These are phyloP conservation scores for Suillus tomentosus DNA, from an alignment of 768 basidiomycete genomes.

Conservation along the genomic window DNA sequence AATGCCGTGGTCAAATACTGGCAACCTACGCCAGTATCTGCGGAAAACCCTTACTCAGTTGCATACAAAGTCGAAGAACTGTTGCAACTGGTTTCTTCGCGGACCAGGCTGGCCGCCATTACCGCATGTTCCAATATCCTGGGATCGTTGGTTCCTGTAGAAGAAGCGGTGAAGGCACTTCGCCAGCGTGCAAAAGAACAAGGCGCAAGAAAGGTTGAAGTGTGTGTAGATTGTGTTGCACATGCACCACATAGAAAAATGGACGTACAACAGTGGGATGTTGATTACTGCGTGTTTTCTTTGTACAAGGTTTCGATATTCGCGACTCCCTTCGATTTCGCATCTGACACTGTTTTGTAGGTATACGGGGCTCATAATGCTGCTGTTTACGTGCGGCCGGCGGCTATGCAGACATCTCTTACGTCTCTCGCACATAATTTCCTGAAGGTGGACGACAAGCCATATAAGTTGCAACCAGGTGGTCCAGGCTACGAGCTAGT, in stretches of 20 bases:
- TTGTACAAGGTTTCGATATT: slow-evolving; percentile 64
- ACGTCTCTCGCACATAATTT: slow-evolving; percentile 71
- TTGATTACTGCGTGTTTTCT: slow-evolving; percentile 72
- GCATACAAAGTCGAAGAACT: slow-evolving; percentile 54
- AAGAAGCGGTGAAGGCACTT: slow-evolving; percentile 53
- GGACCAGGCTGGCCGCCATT: slow-evolving; percentile 74
- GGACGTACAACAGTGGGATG: slow-evolving; percentile 75
- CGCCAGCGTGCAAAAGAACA: slow-evolving; percentile 50
- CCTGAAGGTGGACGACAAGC: slow-evolving; percentile 44
- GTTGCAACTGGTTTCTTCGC: slow-evolving; percentile 59
- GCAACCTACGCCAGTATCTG: slow-evolving; percentile 48
- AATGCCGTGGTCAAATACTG: slow-evolving; percentile 61
- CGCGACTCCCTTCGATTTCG: background rate
- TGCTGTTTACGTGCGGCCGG: slow-evolving; percentile 58
- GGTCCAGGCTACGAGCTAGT: slow-evolving; percentile 76
- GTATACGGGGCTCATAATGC: slow-evolving; percentile 77
- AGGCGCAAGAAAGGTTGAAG: slow-evolving; percentile 62
- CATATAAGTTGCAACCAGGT: slow-evolving; percentile 72
- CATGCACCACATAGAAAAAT: slow-evolving; percentile 74
- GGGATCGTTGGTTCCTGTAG: slow-evolving; percentile 64
- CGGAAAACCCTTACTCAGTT: slow-evolving; percentile 69
- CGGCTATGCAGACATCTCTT: slow-evolving; percentile 53
- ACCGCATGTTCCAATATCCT: slow-evolving; percentile 77
- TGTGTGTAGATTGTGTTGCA: slow-evolving; percentile 77
- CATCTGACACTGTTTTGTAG: slow-evolving; percentile 34